These are phyloP conservation scores for Acorus gramineus DNA, from an alignment of 106 monocot genomes.

Conservation along the genomic window DNA sequence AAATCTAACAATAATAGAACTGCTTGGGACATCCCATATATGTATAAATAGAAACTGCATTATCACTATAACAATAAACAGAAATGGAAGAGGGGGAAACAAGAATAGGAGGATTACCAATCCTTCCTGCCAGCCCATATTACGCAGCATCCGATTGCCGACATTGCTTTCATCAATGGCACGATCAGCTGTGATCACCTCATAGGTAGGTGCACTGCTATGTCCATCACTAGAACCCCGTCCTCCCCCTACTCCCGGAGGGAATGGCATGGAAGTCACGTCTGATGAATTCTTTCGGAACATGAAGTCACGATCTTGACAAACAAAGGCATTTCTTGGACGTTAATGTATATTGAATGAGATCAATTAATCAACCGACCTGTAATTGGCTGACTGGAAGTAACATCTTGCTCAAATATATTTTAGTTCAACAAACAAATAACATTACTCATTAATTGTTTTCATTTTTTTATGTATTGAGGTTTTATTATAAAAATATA, in stretches of 20 bases:
- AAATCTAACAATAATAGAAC: too few relatives aligned
- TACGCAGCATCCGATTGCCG: conserved; percentile 91
- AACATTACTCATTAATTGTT: too few relatives aligned
- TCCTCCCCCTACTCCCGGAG: conserved; percentile 85
- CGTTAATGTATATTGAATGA: conserved; percentile 38
- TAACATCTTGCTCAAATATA: background rate
- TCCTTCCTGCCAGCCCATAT: conserved; percentile 99
- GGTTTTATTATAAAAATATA: too few relatives aligned
- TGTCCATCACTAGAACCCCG: conserved; percentile 27
- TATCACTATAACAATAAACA: background rate
- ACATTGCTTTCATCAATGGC: conserved; percentile 93
- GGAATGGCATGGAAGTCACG: conserved; percentile 75
- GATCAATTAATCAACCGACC: conserved; percentile 25
- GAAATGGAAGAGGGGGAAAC: background rate
- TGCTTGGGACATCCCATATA: too few relatives aligned
- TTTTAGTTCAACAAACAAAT: too few relatives aligned
- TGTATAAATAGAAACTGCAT: background rate
- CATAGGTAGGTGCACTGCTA: conserved; percentile 42
- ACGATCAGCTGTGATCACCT: conserved; percentile 72
- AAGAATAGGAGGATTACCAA: conserved; percentile 42
- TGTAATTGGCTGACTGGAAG: conserved; percentile 17
- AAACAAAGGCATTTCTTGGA: conserved; percentile 65
- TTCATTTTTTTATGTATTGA: background rate
- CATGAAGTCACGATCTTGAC: conserved; percentile 70
- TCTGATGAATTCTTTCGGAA: conserved; percentile 67